phyloP scores from a whole-genome alignment of 1,139 yeast genomes.

The Diutina rugosa region DNA sequence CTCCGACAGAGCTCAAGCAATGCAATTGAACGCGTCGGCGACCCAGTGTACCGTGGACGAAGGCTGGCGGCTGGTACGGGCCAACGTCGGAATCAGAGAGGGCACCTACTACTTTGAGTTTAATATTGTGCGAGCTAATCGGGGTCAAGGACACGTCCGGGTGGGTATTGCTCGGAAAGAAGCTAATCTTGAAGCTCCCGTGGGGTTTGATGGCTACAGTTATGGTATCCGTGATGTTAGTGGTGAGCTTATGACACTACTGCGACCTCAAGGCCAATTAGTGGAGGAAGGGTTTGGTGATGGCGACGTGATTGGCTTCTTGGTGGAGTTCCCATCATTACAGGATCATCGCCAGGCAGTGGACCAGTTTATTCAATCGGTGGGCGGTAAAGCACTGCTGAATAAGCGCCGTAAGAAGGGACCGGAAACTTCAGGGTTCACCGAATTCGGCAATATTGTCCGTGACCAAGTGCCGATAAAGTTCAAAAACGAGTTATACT shows the following conservation, averaged over 20 bases:
- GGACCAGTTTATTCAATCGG: neutral
- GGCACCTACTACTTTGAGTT: constrained; percentile 79
- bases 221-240: constrained; percentile 76
- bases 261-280: constrained; percentile 50
- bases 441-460: constrained; percentile 23
- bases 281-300: constrained; percentile 36
- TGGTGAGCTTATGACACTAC: constrained; percentile 70
- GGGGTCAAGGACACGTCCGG: constrained; percentile 48
- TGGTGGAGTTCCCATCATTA: constrained; percentile 55
- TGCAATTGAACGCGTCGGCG: constrained; percentile 31
- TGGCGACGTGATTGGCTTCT: constrained; percentile 78
- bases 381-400: constrained; percentile 3
- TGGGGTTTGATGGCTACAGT: constrained; percentile 90
- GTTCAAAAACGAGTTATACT: constrained; percentile 65
- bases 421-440: constrained; percentile 10
- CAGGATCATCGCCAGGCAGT: constrained; percentile 21
- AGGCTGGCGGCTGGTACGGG: constrained; percentile 77
- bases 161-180: constrained; percentile 77
- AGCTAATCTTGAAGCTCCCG: constrained; percentile 87
- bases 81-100: constrained; percentile 65
- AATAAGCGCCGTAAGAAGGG: constrained; percentile 9
- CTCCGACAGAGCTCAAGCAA: constrained; percentile 61
- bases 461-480: constrained; percentile 86
- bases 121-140: constrained; percentile 36
- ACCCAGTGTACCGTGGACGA: constrained; percentile 37